These are phyloP conservation scores for Arthrobotrys sphaeroides DNA, from an alignment of 2,329 filamentous ascomycete genomes.

Conservation along the genomic window DNA sequence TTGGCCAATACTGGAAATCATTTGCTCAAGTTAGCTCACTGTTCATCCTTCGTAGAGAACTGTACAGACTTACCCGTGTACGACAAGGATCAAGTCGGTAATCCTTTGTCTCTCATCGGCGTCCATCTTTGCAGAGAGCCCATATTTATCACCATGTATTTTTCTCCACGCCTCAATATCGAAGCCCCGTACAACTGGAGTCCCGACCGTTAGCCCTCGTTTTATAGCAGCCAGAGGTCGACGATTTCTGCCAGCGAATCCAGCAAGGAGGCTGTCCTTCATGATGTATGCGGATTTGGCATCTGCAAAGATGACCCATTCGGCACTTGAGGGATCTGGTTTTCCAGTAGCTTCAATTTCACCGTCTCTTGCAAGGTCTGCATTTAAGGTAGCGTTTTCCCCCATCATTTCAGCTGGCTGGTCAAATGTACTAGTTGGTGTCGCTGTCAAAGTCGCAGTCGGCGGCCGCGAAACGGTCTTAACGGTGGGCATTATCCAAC, in stretches of 20 bases:
- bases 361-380: slow-evolving; percentile 34
- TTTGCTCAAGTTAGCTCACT: not conserved
- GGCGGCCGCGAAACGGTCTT: slow-evolving; percentile 36
- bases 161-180: slow-evolving; percentile 78
- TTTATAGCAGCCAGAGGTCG: slow-evolving; percentile 83
- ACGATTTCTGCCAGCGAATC: slow-evolving; percentile 61
- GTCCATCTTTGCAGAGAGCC: slow-evolving; percentile 61
- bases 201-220: slow-evolving; percentile 82
- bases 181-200: slow-evolving; percentile 90
- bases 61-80: slow-evolving; percentile 72
- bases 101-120: slow-evolving; percentile 71
- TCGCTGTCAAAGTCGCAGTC: slow-evolving; percentile 27
- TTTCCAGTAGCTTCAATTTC: slow-evolving; percentile 28
- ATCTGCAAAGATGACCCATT: slow-evolving; percentile 81
- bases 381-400: slow-evolving; percentile 10
- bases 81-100: slow-evolving; percentile 87
- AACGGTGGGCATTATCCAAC: slow-evolving; percentile 54
- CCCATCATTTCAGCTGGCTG: slow-evolving; percentile 25
- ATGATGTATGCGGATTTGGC: slow-evolving; percentile 80
- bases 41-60: not conserved
- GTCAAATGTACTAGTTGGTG: not conserved
- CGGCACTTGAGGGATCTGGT: slow-evolving; percentile 41
- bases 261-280: slow-evolving; percentile 81
- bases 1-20: slow-evolving; percentile 74
- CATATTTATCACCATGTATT: slow-evolving; percentile 65